These are phyloP conservation scores for Lophiotrema nucula DNA, from an alignment of 495 filamentous ascomycete genomes.

Conservation along the genomic window DNA sequence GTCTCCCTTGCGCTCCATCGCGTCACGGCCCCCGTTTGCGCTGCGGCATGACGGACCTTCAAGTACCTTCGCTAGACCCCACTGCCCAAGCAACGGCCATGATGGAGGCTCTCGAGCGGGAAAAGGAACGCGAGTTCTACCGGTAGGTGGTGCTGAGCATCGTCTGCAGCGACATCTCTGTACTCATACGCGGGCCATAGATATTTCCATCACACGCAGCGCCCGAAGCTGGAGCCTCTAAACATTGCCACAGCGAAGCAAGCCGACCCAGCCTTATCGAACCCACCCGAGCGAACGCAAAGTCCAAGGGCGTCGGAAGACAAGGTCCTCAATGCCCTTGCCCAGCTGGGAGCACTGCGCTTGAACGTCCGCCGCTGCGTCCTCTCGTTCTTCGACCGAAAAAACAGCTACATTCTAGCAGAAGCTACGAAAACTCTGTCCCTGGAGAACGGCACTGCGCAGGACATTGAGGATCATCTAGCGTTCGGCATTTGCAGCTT, in stretches of 20 bases:
- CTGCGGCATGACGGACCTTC: not conserved
- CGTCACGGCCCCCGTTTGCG: not conserved
- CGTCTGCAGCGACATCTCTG: not conserved
- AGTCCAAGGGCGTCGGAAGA: constrained; percentile 45
- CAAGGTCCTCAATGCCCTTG: constrained; percentile 61
- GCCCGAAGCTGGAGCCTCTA: too few relatives aligned
- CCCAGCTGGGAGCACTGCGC: constrained; percentile 59
- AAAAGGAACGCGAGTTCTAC: constrained; percentile 33
- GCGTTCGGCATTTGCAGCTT: constrained; percentile 47
- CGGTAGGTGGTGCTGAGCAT: constrained; percentile 5
- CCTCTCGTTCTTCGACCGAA: constrained; percentile 60
- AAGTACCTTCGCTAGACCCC: not conserved
- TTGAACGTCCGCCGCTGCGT: constrained; percentile 54
- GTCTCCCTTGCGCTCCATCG: not conserved
- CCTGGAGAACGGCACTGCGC: constrained; percentile 36
- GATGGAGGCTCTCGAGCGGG: constrained; percentile 14
- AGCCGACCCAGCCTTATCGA: too few relatives aligned
- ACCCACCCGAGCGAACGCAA: too few relatives aligned
- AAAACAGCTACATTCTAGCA: constrained; percentile 60
- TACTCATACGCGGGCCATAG: constrained; percentile 10
- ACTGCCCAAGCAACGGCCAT: not conserved
- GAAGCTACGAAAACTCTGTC: constrained; percentile 60
- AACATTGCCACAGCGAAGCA: too few relatives aligned
- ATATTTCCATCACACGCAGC: constrained; percentile 27
- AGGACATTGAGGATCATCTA: constrained; percentile 39